Evolutionary conservation across 768 basidiomycete species (phyloP), one percentile per base, ranked within the genome.

Genomic region (Hygrophoropsis aurantiaca): DNA sequence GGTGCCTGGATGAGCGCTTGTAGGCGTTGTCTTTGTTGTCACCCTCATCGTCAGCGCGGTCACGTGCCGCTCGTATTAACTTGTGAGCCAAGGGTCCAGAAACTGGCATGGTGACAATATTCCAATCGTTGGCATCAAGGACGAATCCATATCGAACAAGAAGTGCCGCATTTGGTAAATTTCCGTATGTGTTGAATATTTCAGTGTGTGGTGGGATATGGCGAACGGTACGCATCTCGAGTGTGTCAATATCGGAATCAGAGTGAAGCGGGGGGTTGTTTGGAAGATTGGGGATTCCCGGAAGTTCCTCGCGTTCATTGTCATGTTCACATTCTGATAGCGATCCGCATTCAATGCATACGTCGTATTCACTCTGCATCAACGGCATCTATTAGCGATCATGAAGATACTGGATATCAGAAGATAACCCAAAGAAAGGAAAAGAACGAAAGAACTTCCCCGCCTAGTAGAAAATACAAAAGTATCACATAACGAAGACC

Each of bases 131-230:
- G 19, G 73, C 80, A 38, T 89, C 83, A n/a, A 90, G 72, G 21
- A 72, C 60, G 58, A 91, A 91, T 0, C 89, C 89, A 61, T 90
- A 90, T 51, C 77, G 80, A 13, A 69, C 72, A 42, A 90, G 69
- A 11, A 91, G 74, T 55, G 81, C 68, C 1, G 86, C 79, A 58
- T 90, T 90, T 15, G 72, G 69, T 30, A 90, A 68, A 3, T 69
- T 65, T n/a, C 84, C 82, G 58, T 91, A 92, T 1, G 85, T 85
- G 62, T 92, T 92, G 72, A 81, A 90, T 18, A 89, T 70, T 47
- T 91, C 81, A 9, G 70, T 68, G 33, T 67, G 65, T 0, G 79
- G 69, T 7, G 67, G 63, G 34, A 90, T 73, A n/a, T 66, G 53
- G 11, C 64, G 60, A 50, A 82, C 79, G 1, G 80, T 70, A 3